Conservation (phyloP, 2,329 filamentous ascomycete species). For the Epichloe aotearoae region DNA sequence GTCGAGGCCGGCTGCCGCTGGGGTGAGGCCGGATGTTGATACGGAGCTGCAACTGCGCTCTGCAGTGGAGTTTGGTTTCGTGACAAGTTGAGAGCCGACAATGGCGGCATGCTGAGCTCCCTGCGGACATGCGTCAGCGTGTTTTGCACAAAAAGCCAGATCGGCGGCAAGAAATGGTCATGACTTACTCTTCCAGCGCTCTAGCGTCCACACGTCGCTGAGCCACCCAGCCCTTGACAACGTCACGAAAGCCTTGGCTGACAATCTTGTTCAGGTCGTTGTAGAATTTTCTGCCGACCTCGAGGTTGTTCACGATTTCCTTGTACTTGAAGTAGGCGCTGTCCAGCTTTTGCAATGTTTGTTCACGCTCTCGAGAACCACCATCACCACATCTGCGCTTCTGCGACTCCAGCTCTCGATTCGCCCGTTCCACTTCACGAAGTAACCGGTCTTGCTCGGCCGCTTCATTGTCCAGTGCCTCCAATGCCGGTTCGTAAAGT, state of each 20-base stretch:
- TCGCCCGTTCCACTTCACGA: conserved; percentile 57
- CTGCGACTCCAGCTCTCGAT: conserved; percentile 63
- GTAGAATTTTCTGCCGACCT: conserved; percentile 89
- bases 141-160: background rate
- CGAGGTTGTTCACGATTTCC: conserved; percentile 83
- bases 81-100: conserved; percentile 30
- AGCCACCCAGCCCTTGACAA: conserved; percentile 64
- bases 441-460: conserved; percentile 64
- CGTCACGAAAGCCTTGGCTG: conserved; percentile 62
- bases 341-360: conserved; percentile 75
- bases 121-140: conserved; percentile 15
- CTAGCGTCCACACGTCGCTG: conserved; percentile 70
- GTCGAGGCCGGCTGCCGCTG: conserved; percentile 12
- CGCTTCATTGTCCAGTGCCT: conserved; percentile 56
- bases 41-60: conserved; percentile 4
- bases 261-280: conserved; percentile 89
- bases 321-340: conserved; percentile 94
- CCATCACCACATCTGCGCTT: conserved; percentile 51
- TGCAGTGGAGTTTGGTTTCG: conserved; percentile 12
- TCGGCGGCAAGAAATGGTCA: background rate
- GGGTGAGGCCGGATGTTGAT: background rate
- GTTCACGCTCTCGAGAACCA: conserved; percentile 61
- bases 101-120: conserved; percentile 38
- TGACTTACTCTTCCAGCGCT: conserved; percentile 57
- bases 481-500: conserved; percentile 67